These are phyloP conservation scores for Neurospora tetrasperma DNA, from an alignment of 495 filamentous ascomycete species.

Conservation along the genomic window DNA sequence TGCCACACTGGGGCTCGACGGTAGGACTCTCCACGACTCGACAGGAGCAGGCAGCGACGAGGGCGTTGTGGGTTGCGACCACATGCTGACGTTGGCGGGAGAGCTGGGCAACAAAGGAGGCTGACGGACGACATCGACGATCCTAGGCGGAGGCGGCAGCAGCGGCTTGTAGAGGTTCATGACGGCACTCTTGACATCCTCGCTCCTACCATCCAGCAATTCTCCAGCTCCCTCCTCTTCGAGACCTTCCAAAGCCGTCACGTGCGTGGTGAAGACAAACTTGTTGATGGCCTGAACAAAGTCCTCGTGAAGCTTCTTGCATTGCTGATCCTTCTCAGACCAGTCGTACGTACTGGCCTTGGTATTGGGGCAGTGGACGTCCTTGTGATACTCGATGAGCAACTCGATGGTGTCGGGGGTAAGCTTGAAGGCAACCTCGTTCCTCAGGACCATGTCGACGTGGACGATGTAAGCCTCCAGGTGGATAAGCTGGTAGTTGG, in stretches of 20 bases:
- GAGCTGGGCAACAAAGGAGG: constrained; percentile 81
- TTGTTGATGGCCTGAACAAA: constrained; percentile 96
- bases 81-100: constrained; percentile 67
- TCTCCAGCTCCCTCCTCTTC: constrained; percentile 97
- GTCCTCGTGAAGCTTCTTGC: constrained; percentile 96
- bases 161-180: constrained; percentile 79
- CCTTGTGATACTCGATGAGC: constrained; percentile 94
- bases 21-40: constrained; percentile 87
- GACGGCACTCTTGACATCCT: constrained; percentile 86
- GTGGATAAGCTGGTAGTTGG: constrained; percentile 91
- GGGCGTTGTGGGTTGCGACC: constrained; percentile 50
- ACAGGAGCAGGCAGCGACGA: constrained; percentile 55
- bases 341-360: constrained; percentile 87
- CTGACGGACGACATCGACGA: constrained; percentile 84
- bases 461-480: constrained; percentile 98
- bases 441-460: constrained; percentile 96
- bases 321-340: constrained; percentile 90
- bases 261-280: constrained; percentile 89
- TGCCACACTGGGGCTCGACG: constrained; percentile 72
- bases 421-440: constrained; percentile 97
- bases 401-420: constrained; percentile 94
- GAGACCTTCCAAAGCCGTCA: constrained; percentile 82
- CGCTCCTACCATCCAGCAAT: constrained; percentile 80
- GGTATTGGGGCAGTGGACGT: constrained; percentile 86
- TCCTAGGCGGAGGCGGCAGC: constrained; percentile 82